Base-by-base conservation (phyloP, 192 early-diverging fungal genomes). In the Phlyctochytrium arcticum region DNA sequence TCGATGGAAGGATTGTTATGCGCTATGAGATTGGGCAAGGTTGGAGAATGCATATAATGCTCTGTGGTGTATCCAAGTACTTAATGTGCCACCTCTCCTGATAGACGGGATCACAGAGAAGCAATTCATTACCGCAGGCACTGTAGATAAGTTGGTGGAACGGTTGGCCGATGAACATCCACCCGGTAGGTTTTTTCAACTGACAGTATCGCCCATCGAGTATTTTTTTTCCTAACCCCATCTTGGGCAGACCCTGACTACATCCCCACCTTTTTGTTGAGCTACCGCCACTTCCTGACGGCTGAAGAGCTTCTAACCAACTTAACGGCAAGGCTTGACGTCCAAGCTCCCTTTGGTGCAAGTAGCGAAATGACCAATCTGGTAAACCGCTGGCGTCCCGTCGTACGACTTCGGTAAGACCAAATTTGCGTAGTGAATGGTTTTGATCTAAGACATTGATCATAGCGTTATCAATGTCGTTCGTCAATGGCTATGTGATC, bases 131-230 rank as follows among this genome's bases (percentile, higher is more conserved):
- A 7, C 55, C 37, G 58, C 37, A 23, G 58, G 37, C 24, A 60
- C 39, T 29, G 3, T 56, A 10, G 57, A 70, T 21, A 70, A 70
- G 36, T 37, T 59, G n/a, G 62, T 70, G 6, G 69, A 70, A 54
- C 31, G 62, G 9, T 48, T 70, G 26, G 58, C 67, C 33, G 67
- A 69, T 44, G 19, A 54, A 6, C 36, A 62, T 23, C 48, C 42
- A 10, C 67, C 67, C 48, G 55, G 50, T 53, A 19, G 15, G 50
- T 53, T 19, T 26, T 53, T 53, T 53, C n/a, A n/a, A n/a, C n/a
- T n/a, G n/a, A n/a, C n/a, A n/a, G n/a, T n/a, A n/a, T n/a, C n/a
- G n/a, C n/a, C n/a, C n/a, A n/a, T n/a, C n/a, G n/a, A n/a, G n/a
- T n/a, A n/a, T n/a, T n/a, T n/a, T n/a, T n/a, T n/a, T n/a, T 23